phyloP scores from a whole-genome alignment of 768 basidiomycete species.

The Xanthoconium purpureum region DNA sequence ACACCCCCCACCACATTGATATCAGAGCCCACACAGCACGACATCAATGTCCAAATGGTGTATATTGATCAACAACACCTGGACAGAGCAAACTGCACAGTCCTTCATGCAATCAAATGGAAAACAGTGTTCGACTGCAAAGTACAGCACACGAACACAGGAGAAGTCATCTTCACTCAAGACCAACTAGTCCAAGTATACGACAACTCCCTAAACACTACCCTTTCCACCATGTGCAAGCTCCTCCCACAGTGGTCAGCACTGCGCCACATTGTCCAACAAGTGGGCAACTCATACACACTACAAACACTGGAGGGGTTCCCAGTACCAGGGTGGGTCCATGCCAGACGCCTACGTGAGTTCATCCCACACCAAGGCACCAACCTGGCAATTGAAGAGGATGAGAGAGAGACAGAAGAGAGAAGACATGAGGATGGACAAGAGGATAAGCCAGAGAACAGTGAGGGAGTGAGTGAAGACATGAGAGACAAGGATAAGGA shows the following conservation, averaged over 20 bases:
- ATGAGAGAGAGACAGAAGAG: too few relatives aligned
- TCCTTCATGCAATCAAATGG: neutral
- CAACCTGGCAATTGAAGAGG: too few relatives aligned
- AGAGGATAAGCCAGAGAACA: too few relatives aligned
- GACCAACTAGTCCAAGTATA: conserved; percentile 26
- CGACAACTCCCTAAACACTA: conserved; percentile 24
- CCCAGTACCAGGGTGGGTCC: neutral
- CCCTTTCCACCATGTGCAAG: conserved; percentile 25
- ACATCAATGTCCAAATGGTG: neutral
- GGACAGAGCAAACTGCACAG: neutral
- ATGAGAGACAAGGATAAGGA: too few relatives aligned
- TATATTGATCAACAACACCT: neutral
- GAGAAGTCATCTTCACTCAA: neutral
- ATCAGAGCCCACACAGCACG: neutral
- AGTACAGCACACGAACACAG: neutral
- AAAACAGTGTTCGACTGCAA: neutral
- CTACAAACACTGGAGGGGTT: neutral
- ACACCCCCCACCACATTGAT: too few relatives aligned
- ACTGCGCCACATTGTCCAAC: conserved; percentile 14
- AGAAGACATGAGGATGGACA: too few relatives aligned
- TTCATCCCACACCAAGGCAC: too few relatives aligned
- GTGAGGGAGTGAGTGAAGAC: too few relatives aligned
- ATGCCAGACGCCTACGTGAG: neutral
- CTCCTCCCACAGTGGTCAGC: conserved; percentile 33
- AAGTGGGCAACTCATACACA: neutral